Percentiles rank a stretch among this genome's conserved stretches.
phyloP scores from a whole-genome alignment of 2,329 filamentous ascomycete species.

The Blastomyces emzantsi region DNA sequence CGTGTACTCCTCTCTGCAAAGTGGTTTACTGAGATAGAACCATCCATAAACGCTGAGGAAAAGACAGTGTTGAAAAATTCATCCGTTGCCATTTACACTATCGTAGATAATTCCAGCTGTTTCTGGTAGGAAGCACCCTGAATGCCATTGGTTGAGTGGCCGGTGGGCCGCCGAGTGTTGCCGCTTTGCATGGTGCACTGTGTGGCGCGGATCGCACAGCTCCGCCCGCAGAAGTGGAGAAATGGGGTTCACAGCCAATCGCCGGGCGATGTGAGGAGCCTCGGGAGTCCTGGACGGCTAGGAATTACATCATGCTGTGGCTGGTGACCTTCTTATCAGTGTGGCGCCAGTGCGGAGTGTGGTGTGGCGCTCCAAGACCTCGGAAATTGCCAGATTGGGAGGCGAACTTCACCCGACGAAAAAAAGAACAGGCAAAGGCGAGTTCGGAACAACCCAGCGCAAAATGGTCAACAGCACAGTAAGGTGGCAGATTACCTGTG shows the following conservation, averaged over 20 bases:
- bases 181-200: no score
- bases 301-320: neutral
- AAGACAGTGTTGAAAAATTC: neutral
- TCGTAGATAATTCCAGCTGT: neutral
- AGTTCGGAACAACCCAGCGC: neutral
- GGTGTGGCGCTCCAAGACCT: neutral
- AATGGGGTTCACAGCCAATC: neutral
- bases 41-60: neutral
- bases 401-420: neutral
- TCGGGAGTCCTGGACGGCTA: neutral
- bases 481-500: neutral
- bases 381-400: neutral
- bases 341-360: neutral
- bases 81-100: neutral
- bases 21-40: neutral
- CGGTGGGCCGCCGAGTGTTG: no score
- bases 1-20: neutral
- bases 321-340: neutral
- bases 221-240: neutral
- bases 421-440: neutral
- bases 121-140: no score
- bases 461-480: neutral
- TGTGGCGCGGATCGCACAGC: neutral
- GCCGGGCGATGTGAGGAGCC: no score
- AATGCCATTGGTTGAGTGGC: neutral